Conservation (phyloP, 495 filamentous ascomycete genomes). For the Talaromyces adpressus region DNA sequence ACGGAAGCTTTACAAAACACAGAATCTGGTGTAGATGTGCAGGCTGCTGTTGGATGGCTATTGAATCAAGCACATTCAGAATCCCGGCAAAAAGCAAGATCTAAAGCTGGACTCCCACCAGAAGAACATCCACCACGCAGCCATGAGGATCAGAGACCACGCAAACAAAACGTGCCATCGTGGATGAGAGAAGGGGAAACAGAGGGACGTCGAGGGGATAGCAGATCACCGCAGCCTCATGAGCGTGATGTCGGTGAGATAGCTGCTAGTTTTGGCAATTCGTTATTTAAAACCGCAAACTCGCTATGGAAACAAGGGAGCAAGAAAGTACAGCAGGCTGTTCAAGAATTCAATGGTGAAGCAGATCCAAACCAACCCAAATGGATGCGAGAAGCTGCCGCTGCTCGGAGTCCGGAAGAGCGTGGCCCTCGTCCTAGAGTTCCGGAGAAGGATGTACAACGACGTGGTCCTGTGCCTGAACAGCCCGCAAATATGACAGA, state of each 20-base stretch:
- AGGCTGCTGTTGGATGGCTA: conserved; percentile 83
- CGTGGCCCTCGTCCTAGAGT: conserved; percentile 9
- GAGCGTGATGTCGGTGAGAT: conserved; percentile 75
- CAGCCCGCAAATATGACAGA: conserved; percentile 56
- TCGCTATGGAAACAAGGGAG: conserved; percentile 89
- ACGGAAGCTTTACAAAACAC: conserved; percentile 71
- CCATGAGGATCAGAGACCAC: conserved; percentile 30
- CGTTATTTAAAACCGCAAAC: conserved; percentile 86
- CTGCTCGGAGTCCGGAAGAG: conserved; percentile 24
- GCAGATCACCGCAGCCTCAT: conserved; percentile 47
- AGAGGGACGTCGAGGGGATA: conserved; percentile 28
- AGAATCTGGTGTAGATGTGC: conserved; percentile 70
- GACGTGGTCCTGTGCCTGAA: conserved; percentile 17
- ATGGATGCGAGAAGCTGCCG: conserved; percentile 77
- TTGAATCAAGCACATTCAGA: conserved; percentile 84
- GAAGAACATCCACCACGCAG: conserved; percentile 2
- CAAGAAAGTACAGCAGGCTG: conserved; percentile 91
- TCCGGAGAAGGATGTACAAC: conserved; percentile 2
- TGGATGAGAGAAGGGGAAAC: conserved; percentile 35
- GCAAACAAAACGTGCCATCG: conserved; percentile 29
- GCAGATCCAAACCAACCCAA: conserved; percentile 79
- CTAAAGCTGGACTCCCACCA: conserved; percentile 1
- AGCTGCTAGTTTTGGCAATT: conserved; percentile 76
- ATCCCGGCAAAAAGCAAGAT: conserved; percentile 49
- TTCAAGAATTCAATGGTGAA: conserved; percentile 81